A percentile compares a stretch with the other conserved stretches of the same genome.
Conservation (phyloP, 805 yeast species). For the Metschnikowia baotianmanensis region DNA sequence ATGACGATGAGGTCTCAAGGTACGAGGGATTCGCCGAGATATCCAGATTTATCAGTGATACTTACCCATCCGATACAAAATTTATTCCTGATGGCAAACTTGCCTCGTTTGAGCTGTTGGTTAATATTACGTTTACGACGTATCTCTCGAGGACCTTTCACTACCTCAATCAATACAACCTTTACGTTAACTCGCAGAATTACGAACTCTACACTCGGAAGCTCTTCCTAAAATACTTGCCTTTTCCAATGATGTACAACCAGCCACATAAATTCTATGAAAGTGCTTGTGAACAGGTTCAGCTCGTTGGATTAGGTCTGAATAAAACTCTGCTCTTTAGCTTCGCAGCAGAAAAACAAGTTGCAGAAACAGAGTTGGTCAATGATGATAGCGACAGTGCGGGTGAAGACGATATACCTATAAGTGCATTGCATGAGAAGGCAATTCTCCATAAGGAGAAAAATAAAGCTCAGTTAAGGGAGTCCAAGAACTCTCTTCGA, state of each 20-base stretch:
- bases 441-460: conserved; percentile 35
- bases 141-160: conserved; percentile 42
- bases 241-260: conserved; percentile 75
- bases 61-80: conserved; percentile 14
- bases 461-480: conserved; percentile 28
- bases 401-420: conserved; percentile 25
- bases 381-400: conserved; percentile 20
- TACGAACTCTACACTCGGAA: conserved; percentile 61
- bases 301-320: conserved; percentile 29
- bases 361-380: conserved; percentile 31
- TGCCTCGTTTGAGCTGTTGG: conserved; percentile 25
- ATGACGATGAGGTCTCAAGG: conserved; percentile 18
- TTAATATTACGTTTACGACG: conserved; percentile 45
- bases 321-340: conserved; percentile 31
- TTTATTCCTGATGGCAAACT: conserved; percentile 15
- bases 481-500: conserved; percentile 32
- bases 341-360: conserved; percentile 16
- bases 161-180: conserved; percentile 53
- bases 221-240: conserved; percentile 49
- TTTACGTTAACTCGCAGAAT: conserved; percentile 54
- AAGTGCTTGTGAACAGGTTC: conserved; percentile 34
- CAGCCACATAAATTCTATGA: conserved; percentile 52
- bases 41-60: conserved; percentile 26
- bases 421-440: conserved; percentile 40
- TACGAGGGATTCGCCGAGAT: conserved; percentile 44